A percentile compares a stretch with the other conserved stretches of the same genome.
Evolutionary conservation across 208 protist genomes (phyloP).

Genomic region (Wallacemonas collosoma): DNA sequence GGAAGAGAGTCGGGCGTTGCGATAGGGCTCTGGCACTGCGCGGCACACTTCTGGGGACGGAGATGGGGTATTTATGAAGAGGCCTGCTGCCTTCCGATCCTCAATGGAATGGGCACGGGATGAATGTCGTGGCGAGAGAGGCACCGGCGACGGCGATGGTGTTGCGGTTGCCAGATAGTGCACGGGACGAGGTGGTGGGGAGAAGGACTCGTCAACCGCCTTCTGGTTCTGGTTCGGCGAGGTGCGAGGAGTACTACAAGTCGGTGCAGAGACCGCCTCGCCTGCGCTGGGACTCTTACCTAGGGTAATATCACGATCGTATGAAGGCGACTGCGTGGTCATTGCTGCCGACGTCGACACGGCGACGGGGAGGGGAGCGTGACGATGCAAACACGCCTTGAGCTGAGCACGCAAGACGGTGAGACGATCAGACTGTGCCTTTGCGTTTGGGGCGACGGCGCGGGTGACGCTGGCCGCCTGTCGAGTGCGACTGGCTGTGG

Average conservation of each 20-base stretch:
- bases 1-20: not conserved
- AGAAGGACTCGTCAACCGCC: not conserved
- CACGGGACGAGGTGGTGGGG: no score
- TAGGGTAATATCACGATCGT: conserved; percentile 12
- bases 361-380: not conserved
- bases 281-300: not conserved
- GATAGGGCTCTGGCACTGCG: not conserved
- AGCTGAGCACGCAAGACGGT: not conserved
- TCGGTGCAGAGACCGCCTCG: no score
- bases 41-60: conserved; percentile 2
- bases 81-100: not conserved
- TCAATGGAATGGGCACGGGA: not conserved
- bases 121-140: not conserved
- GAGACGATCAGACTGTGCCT: conserved; percentile 5
- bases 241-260: not conserved
- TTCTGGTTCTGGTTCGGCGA: not conserved
- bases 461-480: conserved; percentile 15
- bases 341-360: not conserved
- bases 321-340: conserved; percentile 1
- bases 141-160: not conserved
- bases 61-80: conserved; percentile 1
- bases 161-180: no score
- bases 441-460: no score
- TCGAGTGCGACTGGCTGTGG: not conserved
- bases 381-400: not conserved